Conservation (phyloP, 1,284 basidiomycete genomes). For the Caloboletus firmus region DNA sequence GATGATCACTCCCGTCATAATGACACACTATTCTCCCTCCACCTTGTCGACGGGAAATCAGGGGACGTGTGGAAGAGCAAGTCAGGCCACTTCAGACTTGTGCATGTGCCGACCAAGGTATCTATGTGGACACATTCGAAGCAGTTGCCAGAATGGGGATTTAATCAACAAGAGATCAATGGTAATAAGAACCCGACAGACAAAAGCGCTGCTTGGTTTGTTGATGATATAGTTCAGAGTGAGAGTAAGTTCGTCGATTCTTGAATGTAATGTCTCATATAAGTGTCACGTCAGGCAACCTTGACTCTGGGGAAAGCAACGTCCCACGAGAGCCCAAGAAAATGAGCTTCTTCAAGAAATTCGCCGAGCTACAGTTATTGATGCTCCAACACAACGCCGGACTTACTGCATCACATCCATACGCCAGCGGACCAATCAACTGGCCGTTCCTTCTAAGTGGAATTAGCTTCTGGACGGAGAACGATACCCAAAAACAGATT, state of each 20-base stretch:
- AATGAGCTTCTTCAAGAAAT: slow-evolving; percentile 94
- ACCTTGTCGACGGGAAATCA: slow-evolving; percentile 69
- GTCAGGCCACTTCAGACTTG: slow-evolving; percentile 84
- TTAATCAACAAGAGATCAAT: slow-evolving; percentile 96
- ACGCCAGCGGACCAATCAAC: slow-evolving; percentile 91
- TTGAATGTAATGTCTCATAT: neutral
- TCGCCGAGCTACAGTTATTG: slow-evolving; percentile 86
- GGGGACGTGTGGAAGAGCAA: slow-evolving; percentile 89
- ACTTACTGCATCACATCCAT: slow-evolving; percentile 92
- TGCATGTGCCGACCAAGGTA: slow-evolving; percentile 90
- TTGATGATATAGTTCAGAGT: slow-evolving; percentile 77
- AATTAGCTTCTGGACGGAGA: slow-evolving; percentile 98
- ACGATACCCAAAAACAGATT: slow-evolving; percentile 84
- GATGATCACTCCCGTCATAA: slow-evolving; percentile 74
- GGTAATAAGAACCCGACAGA: slow-evolving; percentile 93
- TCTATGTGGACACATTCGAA: slow-evolving; percentile 90
- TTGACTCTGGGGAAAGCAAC: slow-evolving; percentile 15
- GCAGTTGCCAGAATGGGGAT: slow-evolving; percentile 93
- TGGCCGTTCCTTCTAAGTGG: slow-evolving; percentile 97
- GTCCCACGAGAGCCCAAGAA: slow-evolving; percentile 70
- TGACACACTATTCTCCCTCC: slow-evolving; percentile 84
- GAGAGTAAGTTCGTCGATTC: slow-evolving; percentile 52
- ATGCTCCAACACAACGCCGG: slow-evolving; percentile 99
- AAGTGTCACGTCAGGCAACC: slow-evolving; percentile 13
- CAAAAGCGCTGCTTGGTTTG: slow-evolving; percentile 84